Percentiles rank a stretch among this genome's conserved stretches.
Conservation (phyloP, 2,329 filamentous ascomycete species). For the Chrysoporthe cubensis region DNA sequence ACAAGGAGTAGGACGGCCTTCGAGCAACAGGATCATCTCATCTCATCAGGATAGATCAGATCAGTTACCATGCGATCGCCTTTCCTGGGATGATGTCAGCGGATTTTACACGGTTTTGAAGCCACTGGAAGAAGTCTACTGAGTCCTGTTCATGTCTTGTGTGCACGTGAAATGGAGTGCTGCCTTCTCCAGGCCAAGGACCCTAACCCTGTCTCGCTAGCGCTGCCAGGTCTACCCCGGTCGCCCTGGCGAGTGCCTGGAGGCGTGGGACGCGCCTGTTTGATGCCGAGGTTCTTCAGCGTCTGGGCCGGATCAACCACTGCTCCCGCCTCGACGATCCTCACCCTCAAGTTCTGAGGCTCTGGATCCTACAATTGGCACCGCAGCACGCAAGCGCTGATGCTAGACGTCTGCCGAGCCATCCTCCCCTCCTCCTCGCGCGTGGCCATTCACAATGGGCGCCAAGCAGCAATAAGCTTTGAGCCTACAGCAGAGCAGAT, state of each 20-base stretch:
- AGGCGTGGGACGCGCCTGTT: constrained; percentile 1
- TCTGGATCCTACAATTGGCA: background rate
- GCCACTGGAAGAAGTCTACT: too few species aligned
- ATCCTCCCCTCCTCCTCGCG: background rate
- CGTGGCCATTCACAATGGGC: background rate
- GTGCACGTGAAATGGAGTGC: background rate
- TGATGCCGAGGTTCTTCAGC: constrained; percentile 13
- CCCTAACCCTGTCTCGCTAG: background rate
- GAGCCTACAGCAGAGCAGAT: constrained; percentile 11
- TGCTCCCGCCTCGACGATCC: background rate
- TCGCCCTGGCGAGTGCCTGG: background rate
- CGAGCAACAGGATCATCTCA: too few species aligned
- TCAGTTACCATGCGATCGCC: too few species aligned
- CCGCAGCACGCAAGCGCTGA: background rate
- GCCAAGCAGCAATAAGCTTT: constrained; percentile 5
- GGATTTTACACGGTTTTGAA: too few species aligned
- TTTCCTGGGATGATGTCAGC: too few species aligned
- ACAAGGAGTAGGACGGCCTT: too few species aligned
- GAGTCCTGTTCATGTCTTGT: background rate
- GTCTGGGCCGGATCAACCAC: too few species aligned
- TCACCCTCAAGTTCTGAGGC: background rate
- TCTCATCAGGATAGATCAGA: too few species aligned
- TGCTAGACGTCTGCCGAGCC: background rate
- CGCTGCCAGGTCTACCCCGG: background rate
- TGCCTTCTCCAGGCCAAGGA: too few species aligned